Evolutionary conservation across 2,329 filamentous ascomycete genomes (phyloP).

Genomic region (Botryotinia narcissicola): DNA sequence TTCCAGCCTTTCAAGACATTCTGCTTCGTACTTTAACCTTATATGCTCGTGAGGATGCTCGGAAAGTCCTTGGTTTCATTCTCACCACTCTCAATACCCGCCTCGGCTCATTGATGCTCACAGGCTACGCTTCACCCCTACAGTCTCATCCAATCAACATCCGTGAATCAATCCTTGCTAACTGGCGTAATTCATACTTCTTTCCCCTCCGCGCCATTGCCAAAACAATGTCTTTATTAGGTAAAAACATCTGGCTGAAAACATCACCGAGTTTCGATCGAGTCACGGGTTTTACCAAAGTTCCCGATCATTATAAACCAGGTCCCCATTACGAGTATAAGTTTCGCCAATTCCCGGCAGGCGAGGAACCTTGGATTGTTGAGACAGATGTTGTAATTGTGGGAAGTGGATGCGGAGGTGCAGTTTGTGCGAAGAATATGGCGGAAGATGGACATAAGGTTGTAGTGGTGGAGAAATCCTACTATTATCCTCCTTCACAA

Average conservation of each 20-base stretch:
- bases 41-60: constrained; percentile 33
- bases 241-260: constrained; percentile 45
- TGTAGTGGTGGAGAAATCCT: constrained; percentile 78
- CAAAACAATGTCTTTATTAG: constrained; percentile 54
- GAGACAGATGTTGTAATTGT: constrained; percentile 82
- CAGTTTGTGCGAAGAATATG: constrained; percentile 75
- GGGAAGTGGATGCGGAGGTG: constrained; percentile 83
- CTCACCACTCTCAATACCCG: constrained; percentile 51
- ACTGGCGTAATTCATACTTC: constrained; percentile 60
- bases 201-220: constrained; percentile 53
- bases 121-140: constrained; percentile 63
- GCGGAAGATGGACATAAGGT: constrained; percentile 74
- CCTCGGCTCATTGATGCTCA: constrained; percentile 62
- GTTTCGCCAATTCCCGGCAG: constrained; percentile 34
- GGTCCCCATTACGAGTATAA: constrained; percentile 39
- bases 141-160: constrained; percentile 58
- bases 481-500: constrained; percentile 69
- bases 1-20: constrained; percentile 52
- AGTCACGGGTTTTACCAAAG: constrained; percentile 57
- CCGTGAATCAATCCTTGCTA: constrained; percentile 60
- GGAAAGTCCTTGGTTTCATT: constrained; percentile 31
- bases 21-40: constrained; percentile 45
- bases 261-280: constrained; percentile 54
- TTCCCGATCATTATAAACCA: constrained; percentile 45
- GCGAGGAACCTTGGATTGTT: constrained; percentile 52